Evolutionary conservation across 345 rosid genomes (phyloP), one percentile per base, ranked within the genome.

Genomic region (Psidium guajava): DNA sequence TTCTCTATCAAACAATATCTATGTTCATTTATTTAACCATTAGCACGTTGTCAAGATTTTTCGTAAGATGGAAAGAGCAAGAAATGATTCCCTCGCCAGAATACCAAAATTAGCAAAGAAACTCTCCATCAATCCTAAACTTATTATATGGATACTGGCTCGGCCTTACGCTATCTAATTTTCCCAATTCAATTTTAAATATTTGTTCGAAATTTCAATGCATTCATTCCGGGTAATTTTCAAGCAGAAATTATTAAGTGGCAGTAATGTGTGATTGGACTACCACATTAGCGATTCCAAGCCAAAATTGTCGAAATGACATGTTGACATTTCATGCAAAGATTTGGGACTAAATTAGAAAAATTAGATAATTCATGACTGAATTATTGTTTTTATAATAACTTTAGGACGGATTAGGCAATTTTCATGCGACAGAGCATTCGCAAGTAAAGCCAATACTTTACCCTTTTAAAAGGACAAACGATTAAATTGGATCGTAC

Each of bases 251-350:
- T 8, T 4, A 2, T 4, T 9, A 11, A 55, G 0, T 6, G 3
- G 12, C 5, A 0, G 0, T n/a, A n/a, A n/a, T 2, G n/a, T 22
- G 3, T 55, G 9, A 55, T 2, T 8, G 8, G 58, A 55, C 2
- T n/a, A 22, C 3, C 5, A 4, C n/a, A 8, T 21, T 0, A 8
- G 0, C 4, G 9, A 21, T 55, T 55, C 9, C 12, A 0, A 0
- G 5, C 12, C 0, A 55, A 69, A 69, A 69, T 64, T 64, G 0
- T 69, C 12, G 0, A 5, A 69, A 16, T 2, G 24, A 36, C 7
- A 4, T 0, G 15, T 1, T 32, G 6, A 11, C 20, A 8, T 36
- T 61, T 69, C 3, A 7, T 13, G 0, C 24, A 18, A 32, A 18
- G 1, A 1, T 18, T 4, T 36, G 18, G 0, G 11, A 9, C 24